Conservation (phyloP, 2,329 filamentous ascomycete genomes). For the Onygena corvina region DNA sequence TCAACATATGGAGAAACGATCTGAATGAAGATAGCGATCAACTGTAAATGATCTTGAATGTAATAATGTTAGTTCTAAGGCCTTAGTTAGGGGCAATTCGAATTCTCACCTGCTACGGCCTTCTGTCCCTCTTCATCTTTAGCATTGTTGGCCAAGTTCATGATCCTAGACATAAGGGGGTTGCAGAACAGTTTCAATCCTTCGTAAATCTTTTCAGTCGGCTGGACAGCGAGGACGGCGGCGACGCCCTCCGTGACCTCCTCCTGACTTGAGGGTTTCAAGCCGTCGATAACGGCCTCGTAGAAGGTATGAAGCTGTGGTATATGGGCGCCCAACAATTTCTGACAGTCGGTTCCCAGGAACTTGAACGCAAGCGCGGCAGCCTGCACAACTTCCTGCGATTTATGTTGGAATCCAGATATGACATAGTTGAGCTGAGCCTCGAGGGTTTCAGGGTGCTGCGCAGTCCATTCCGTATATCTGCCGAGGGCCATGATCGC, state of each 20-base stretch:
- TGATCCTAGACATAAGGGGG: conserved; percentile 72
- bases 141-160: conserved; percentile 75
- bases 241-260: conserved; percentile 95
- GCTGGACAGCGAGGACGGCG: conserved; percentile 78
- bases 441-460: conserved; percentile 84
- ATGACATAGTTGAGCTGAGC: conserved; percentile 93
- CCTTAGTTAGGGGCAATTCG: neutral
- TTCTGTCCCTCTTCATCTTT: conserved; percentile 72
- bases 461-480: conserved; percentile 95
- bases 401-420: conserved; percentile 75
- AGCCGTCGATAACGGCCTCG: conserved; percentile 71
- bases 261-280: conserved; percentile 79
- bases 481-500: conserved; percentile 94
- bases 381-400: conserved; percentile 80
- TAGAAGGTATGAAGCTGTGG: conserved; percentile 85
- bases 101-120: conserved; percentile 59
- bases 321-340: conserved; percentile 71
- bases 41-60: conserved; percentile 64
- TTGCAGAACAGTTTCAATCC: conserved; percentile 88
- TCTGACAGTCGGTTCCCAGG: conserved; percentile 89
- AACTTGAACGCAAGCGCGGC: conserved; percentile 92
- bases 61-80: conserved; percentile 12
- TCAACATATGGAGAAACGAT: conserved; percentile 61
- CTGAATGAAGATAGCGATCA: conserved; percentile 85
- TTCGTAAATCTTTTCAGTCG: conserved; percentile 64